Base-by-base conservation (phyloP, 2,329 filamentous ascomycete genomes). In the Colletotrichum paranaense region DNA sequence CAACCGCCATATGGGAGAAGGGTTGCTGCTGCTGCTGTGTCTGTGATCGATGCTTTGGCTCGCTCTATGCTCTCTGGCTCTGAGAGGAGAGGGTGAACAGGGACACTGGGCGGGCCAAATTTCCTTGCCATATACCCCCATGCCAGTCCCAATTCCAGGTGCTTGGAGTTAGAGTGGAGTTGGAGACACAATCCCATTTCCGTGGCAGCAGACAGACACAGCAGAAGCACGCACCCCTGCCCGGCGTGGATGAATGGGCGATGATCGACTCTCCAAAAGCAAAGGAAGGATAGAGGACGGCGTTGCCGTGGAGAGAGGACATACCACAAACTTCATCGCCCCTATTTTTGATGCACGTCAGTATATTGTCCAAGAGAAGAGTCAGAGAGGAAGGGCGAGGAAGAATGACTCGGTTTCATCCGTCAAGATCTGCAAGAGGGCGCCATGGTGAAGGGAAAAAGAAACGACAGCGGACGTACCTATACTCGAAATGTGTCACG, bases 251-350 rank as follows among this genome's bases (percentile, higher is more conserved):
- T 30, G 64, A 11, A 38, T 22, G 42, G 38, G n/a, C 3, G 58
- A 49, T 5, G 28, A 26, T 9, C 38, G 24, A 32, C 24, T 49
- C 24, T 49, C 19, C 42, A 9, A 28, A 16, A 24, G 38, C 28
- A n/a, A 35, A n/a, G n/a, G 12, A 42, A 8, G 32, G 19, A 4
- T 28, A n/a, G 57, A 6, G 22, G 4, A 32, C 19, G 14, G 42
- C n/a, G 28, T 24, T 16, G 22, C 5, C 32, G 22, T 24, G n/a
- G 32, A 14, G 11, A 35, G n/a, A n/a, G n/a, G 65, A 82, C 84
- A 77, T 83, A 85, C 84, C 83, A 76, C 84, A 86, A 69, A 85
- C 84, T 74, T 86, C 84, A 75, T 86, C 83, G 74, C 84, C 84
- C 80, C 84, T 85, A 71, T 65, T n/a, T n/a, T 49, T 5, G 24